A percentile compares a stretch with the other conserved stretches of the same genome.
Evolutionary conservation across 352 stramenopile species (phyloP).

Genomic region (Phytophthora pisi): DNA sequence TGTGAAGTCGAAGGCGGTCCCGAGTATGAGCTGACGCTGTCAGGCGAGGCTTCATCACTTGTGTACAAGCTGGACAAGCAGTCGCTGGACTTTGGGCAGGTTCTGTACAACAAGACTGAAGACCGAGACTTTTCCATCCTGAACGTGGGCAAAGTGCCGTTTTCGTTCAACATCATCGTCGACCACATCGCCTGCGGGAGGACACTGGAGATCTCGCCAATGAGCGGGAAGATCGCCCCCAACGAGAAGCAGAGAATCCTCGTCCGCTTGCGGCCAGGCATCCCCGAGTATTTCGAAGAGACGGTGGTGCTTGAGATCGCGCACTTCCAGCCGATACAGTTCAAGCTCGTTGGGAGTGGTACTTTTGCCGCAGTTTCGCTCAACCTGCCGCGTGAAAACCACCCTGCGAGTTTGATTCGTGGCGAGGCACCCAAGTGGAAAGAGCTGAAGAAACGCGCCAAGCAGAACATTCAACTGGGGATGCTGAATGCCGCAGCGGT

Average conservation of each 20-base stretch:
- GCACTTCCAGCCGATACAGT: slow-evolving; percentile 93
- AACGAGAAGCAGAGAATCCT: slow-evolving; percentile 91
- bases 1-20: slow-evolving; percentile 95
- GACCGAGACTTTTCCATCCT: slow-evolving; percentile 92
- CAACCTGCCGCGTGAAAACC: slow-evolving; percentile 86
- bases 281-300: slow-evolving; percentile 90
- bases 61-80: slow-evolving; percentile 92
- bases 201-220: slow-evolving; percentile 80
- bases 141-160: slow-evolving; percentile 94
- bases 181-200: slow-evolving; percentile 49
- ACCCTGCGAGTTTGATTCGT: slow-evolving; percentile 57
- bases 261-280: slow-evolving; percentile 86
- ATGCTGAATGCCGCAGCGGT: slow-evolving; percentile 21
- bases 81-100: slow-evolving; percentile 92
- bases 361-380: slow-evolving; percentile 92
- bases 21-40: slow-evolving; percentile 91
- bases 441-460: slow-evolving; percentile 70
- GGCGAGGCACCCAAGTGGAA: slow-evolving; percentile 73
- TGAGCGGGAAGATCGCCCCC: slow-evolving; percentile 82
- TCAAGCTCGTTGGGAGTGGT: slow-evolving; percentile 88
- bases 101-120: slow-evolving; percentile 93
- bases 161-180: slow-evolving; percentile 74
- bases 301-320: slow-evolving; percentile 92
- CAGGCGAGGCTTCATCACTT: slow-evolving; percentile 92
- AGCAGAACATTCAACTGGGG: slow-evolving; percentile 44